Evolutionary conservation across 768 basidiomycete species (phyloP).

Genomic region (Lentinula sp.): DNA sequence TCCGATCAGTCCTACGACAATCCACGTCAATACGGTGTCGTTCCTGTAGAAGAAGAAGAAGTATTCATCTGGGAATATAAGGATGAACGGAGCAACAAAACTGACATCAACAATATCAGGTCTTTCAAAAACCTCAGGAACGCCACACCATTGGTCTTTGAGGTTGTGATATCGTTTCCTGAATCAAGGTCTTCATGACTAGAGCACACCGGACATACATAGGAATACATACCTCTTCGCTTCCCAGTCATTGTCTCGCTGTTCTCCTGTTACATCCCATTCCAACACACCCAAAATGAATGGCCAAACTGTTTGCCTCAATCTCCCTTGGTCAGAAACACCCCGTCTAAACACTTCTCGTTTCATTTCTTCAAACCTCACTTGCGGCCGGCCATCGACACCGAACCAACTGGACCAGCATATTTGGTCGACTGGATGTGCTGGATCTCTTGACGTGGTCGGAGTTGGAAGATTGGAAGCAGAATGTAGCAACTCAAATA

Average conservation of each 20-base stretch:
- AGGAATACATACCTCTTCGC: conserved; percentile 47
- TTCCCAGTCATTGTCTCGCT: conserved; percentile 57
- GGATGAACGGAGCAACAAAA: conserved; percentile 11
- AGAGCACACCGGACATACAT: background rate
- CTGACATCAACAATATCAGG: conserved; percentile 76
- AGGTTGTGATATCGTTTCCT: conserved; percentile 66
- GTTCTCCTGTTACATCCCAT: conserved; percentile 66
- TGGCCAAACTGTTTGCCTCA: conserved; percentile 83
- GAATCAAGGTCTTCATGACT: conserved; percentile 6
- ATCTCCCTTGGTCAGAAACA: conserved; percentile 40
- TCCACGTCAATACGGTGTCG: conserved; percentile 96
- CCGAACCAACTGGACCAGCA: conserved; percentile 79
- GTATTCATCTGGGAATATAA: conserved; percentile 1
- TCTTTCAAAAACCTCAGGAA: conserved; percentile 75
- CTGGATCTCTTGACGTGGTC: conserved; percentile 74
- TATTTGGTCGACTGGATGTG: conserved; percentile 66
- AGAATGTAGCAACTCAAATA: conserved; percentile 82
- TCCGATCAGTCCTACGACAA: conserved; percentile 92
- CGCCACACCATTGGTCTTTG: conserved; percentile 80
- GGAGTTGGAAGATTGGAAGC: conserved; percentile 78
- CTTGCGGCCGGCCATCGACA: conserved; percentile 58
- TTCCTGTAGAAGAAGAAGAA: conserved; percentile 40
- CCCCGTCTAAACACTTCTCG: conserved; percentile 78
- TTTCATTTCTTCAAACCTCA: conserved; percentile 64
- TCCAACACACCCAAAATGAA: conserved; percentile 79